Conservation (phyloP, 1,284 basidiomycete species). For the Cutaneotrichosporon cyanovorans region DNA sequence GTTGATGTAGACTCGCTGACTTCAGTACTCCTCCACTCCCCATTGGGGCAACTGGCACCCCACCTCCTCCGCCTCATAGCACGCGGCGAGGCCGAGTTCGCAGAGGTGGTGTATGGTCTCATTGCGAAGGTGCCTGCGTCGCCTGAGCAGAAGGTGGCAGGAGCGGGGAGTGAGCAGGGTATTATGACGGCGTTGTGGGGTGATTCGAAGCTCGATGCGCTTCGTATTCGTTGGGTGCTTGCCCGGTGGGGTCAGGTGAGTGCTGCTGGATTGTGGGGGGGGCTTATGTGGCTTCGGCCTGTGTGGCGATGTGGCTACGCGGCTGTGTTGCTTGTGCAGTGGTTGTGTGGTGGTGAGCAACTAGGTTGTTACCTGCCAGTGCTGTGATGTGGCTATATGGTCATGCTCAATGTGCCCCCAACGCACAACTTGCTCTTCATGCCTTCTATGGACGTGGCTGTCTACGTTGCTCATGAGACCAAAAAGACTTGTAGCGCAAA, state of each 20-base stretch:
- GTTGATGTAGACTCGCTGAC: not conserved
- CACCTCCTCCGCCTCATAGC: not conserved
- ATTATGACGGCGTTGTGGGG: slow-evolving; percentile 16
- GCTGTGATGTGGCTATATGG: no score
- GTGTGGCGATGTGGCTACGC: no score
- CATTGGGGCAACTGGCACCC: slow-evolving; percentile 2
- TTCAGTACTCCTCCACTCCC: slow-evolving; percentile 19
- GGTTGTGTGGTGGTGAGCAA: no score
- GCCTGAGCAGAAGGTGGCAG: not conserved
- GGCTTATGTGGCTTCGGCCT: no score
- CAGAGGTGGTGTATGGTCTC: not conserved
- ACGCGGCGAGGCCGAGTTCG: no score
- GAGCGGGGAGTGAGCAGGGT: no score
- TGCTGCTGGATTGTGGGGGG: not conserved
- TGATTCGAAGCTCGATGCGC: slow-evolving; percentile 7
- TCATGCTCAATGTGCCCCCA: no score
- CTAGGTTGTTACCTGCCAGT: no score
- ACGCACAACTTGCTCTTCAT: no score
- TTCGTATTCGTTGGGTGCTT: slow-evolving; percentile 16
- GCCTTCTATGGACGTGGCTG: no score
- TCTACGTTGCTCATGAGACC: no score
- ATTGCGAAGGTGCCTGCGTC: not conserved
- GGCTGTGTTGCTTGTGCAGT: no score
- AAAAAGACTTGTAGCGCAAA: not conserved
- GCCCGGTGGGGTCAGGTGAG: slow-evolving; percentile 20